Evolutionary conservation across 306 rosid genomes (phyloP).

Genomic region (Styphnolobium japonicum): DNA sequence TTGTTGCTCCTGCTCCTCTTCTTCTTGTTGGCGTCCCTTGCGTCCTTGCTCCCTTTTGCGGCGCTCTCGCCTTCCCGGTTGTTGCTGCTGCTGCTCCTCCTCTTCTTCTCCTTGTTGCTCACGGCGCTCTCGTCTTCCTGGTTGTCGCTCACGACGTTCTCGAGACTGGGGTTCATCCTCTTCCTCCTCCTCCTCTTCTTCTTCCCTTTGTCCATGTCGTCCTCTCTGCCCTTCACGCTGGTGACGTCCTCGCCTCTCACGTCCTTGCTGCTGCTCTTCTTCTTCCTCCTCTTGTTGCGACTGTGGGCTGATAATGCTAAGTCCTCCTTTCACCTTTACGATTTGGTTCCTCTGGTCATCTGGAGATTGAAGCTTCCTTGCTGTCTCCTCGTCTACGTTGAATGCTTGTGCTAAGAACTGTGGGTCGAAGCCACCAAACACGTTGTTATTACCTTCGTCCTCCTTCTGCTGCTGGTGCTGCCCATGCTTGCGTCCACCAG

Average conservation of each 20-base stretch:
- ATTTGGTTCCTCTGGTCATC: conserved; percentile 33
- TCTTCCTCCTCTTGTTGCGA: neutral
- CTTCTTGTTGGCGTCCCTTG: too few relatives aligned
- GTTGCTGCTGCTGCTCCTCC: too few relatives aligned
- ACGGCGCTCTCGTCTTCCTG: too few relatives aligned
- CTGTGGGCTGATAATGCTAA: conserved; percentile 41
- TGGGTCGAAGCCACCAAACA: conserved; percentile 40
- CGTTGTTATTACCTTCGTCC: conserved; percentile 28
- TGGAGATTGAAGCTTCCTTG: conserved; percentile 30
- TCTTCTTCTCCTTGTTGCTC: too few relatives aligned
- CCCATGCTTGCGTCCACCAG: conserved; percentile 2
- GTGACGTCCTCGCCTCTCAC: too few relatives aligned
- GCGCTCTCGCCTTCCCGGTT: too few relatives aligned
- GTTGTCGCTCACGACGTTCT: neutral
- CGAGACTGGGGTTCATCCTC: neutral
- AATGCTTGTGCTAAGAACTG: conserved; percentile 38
- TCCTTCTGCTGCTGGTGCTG: neutral
- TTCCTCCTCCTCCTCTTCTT: neutral
- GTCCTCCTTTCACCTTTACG: conserved; percentile 31
- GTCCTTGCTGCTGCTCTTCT: neutral
- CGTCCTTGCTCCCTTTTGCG: too few relatives aligned
- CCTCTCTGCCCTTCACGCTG: neutral
- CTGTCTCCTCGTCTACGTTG: conserved; percentile 26
- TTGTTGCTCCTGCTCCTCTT: too few relatives aligned
- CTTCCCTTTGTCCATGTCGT: neutral